These are phyloP conservation scores for Brassica balearica DNA, from an alignment of 441 rosid genomes.

Conservation along the genomic window DNA sequence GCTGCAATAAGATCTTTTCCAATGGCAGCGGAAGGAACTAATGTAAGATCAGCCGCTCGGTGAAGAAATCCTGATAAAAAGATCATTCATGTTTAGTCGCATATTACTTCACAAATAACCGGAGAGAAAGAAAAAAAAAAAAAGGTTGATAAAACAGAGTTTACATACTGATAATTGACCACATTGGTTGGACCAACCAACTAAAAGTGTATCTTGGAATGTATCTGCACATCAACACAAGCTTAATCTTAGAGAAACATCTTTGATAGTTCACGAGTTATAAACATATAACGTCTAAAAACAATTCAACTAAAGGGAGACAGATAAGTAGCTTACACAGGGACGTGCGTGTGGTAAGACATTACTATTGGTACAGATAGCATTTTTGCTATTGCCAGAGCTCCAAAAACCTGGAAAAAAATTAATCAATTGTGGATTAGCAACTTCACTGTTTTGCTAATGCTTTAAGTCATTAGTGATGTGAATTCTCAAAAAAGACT, in stretches of 20 bases:
- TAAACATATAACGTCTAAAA: neutral
- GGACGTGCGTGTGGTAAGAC: slow-evolving; percentile 99
- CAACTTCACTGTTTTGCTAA: neutral
- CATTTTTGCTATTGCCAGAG: slow-evolving; percentile 83
- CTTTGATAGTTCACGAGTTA: neutral
- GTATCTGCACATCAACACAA: slow-evolving; percentile 60
- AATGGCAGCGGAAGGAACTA: slow-evolving; percentile 95
- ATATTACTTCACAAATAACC: slow-evolving; percentile 15
- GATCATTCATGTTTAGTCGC: neutral
- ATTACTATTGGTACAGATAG: slow-evolving; percentile 89
- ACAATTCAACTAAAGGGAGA: neutral
- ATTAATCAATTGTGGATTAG: neutral
- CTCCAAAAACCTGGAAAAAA: slow-evolving; percentile 84
- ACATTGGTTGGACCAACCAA: slow-evolving; percentile 99
- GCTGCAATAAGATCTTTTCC: slow-evolving; percentile 84
- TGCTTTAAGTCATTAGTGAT: neutral
- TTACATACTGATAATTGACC: slow-evolving; percentile 85
- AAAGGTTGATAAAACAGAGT: neutral
- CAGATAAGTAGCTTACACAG: slow-evolving; percentile 74
- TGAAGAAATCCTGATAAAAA: slow-evolving; percentile 84
- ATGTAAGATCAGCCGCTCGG: slow-evolving; percentile 94
- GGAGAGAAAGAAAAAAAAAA: too few species aligned
- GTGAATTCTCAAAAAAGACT: neutral
- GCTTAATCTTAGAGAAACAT: slow-evolving; percentile 18
- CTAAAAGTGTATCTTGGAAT: slow-evolving; percentile 97